A percentile compares a stretch with the other conserved stretches of the same genome.
phyloP scores from a whole-genome alignment of 106 monocot species.

The Narthecium ossifragum region DNA sequence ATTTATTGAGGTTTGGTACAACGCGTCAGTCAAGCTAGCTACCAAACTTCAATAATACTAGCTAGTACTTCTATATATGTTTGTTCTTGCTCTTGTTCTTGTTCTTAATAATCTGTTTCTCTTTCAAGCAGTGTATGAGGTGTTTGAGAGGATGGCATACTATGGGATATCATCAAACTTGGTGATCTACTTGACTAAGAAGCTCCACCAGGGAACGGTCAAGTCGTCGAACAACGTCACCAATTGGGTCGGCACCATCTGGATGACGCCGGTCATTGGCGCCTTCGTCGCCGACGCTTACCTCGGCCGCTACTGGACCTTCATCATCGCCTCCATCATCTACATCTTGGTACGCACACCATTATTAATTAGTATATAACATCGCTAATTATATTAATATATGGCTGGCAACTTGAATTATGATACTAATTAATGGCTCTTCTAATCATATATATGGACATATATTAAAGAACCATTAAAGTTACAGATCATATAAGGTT shows the following conservation, averaged over 20 bases:
- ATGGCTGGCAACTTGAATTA: too few species aligned
- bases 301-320: slow-evolving; percentile 87
- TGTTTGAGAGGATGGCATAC: slow-evolving; percentile 91
- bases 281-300: slow-evolving; percentile 84
- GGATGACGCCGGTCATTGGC: slow-evolving; percentile 72
- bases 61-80: too few species aligned
- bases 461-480: too few species aligned
- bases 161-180: slow-evolving; percentile 83
- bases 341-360: slow-evolving; percentile 36
- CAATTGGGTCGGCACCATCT: slow-evolving; percentile 83
- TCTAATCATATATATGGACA: too few species aligned
- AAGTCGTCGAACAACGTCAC: slow-evolving; percentile 79
- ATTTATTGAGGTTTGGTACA: too few species aligned
- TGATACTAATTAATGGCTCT: too few species aligned
- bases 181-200: slow-evolving; percentile 64
- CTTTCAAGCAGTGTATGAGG: slow-evolving; percentile 55
- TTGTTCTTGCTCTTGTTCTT: too few species aligned
- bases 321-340: slow-evolving; percentile 54
- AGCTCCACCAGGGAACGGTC: slow-evolving; percentile 82
- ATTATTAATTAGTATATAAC: background rate
- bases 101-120: too few species aligned
- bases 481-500: too few species aligned
- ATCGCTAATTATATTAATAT: too few species aligned
- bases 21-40: too few species aligned
- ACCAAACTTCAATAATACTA: too few species aligned